Base-by-base conservation (phyloP, 1,284 basidiomycete genomes). In the Boletus calvinii region DNA sequence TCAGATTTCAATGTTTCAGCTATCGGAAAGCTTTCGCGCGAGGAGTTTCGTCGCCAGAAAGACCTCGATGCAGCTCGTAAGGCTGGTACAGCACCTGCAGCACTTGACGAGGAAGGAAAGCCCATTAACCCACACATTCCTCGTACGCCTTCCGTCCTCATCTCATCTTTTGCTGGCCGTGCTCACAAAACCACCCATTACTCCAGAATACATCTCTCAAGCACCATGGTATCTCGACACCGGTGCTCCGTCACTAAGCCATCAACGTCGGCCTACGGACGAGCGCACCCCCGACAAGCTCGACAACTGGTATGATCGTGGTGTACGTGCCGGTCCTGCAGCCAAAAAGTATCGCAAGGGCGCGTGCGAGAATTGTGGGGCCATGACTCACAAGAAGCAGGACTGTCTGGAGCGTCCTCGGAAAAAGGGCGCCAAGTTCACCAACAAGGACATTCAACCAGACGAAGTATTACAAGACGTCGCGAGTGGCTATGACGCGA, bases 121-220 rank as follows among this genome's bases (percentile, higher is more conserved):
- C 85, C 92, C 50, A 98, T 99, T 75, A 99, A 99, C 68, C 97
- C 97, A 32, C 96, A 99, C 73, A 98, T 99, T 71, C 96, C 96
- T 69, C 85, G 92, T 93, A 61, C 58, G 90, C 76, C 12, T 17
- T 11, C 37, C 30, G 39, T 12, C 13, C n/a, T 34, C 20, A 1
- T 50, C 31, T 24, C 35, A 6, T 49, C 22, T 11, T 39, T 22
- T 46, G 13, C 13, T 40, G 29, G 35, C 40, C 35, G 7, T 53
- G 47, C 54, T 60, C 37, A 55, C 11, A 35, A 2, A 4, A 15
- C 18, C 5, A 0, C 3, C 1, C 12, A 3, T 32, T 26, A 42
- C 36, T 36, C 13, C 62, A 91, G 92, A 94, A 71, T 94, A 94
- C 64, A 94, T 94, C 62, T 89, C 92, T 6, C 93, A 98, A 73